Base-by-base conservation (phyloP, 495 filamentous ascomycete genomes). In the Bombardia bombarda region DNA sequence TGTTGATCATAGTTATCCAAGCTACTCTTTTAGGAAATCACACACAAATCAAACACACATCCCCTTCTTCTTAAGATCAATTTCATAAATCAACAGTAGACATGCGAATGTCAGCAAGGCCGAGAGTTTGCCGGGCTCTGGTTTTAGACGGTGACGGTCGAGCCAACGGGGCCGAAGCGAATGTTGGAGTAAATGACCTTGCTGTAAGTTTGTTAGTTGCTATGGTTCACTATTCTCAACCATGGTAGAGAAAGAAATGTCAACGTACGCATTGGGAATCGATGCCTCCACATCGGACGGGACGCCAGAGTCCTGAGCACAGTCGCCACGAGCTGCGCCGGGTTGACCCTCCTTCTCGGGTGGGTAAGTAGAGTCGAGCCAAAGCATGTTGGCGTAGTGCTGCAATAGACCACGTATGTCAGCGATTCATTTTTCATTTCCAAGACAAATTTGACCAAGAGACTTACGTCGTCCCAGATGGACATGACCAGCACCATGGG, bases 341-440 rank as follows among this genome's bases (percentile, higher is more conserved):
- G 82, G 82, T 7, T 50, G 51, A 40, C 68, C 53, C 14, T 38
- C 52, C 52, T 61, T 64, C 21, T 74, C 72, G 21, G 74, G 68
- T 3, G 86, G 86, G 69, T 84, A 87, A 63, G 60, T 72, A 51
- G 79, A 79, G 68, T 90, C 86, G 51, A 92, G 79, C 86, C 86
- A 90, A 46, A 83, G 73, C 86, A 90, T 90, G 68, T 86, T 76
- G 62, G 77, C 67, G 55, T 74, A 69, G 70, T 89, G 77, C 55
- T 58, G n/a, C n/a, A n/a, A n/a, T n/a, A 21, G 16, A 10, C 8
- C 9, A 10, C 8, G 3, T 3, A 12, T 2, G 35, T 47, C 22
- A 51, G 43, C 14, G 32, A 8, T n/a, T 28, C 2, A 8, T 20
- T 0, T 5, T 7, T 20, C 10, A 32, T 2, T 10, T 7, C 2